Percentiles rank a stretch among this genome's conserved stretches.
Evolutionary conservation across 2,329 filamentous ascomycete species (phyloP).

Genomic region (Nemania serpens): DNA sequence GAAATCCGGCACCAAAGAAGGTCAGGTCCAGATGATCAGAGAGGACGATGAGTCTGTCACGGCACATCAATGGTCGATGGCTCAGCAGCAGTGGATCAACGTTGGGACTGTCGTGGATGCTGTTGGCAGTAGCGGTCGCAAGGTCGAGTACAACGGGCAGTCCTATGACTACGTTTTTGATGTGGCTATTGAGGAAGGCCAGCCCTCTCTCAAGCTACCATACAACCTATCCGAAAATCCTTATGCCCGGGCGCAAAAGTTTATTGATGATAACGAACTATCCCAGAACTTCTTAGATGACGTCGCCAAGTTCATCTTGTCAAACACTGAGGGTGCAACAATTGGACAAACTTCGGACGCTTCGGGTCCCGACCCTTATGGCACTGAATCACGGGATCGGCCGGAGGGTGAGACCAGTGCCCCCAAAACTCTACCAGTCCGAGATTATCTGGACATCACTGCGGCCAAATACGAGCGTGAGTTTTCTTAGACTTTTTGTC

Average conservation of each 20-base stretch:
- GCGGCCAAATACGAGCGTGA: slow-evolving; percentile 69
- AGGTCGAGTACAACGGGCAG: slow-evolving; percentile 77
- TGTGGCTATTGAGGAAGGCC: slow-evolving; percentile 93
- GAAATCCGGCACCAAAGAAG: slow-evolving; percentile 91
- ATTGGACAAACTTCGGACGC: slow-evolving; percentile 66
- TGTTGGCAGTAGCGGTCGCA: slow-evolving; percentile 79
- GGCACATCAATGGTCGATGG: slow-evolving; percentile 83
- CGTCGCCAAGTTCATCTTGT: slow-evolving; percentile 88
- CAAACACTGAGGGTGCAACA: slow-evolving; percentile 85
- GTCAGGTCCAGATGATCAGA: slow-evolving; percentile 90
- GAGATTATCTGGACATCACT: slow-evolving; percentile 76
- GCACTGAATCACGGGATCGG: slow-evolving; percentile 76
- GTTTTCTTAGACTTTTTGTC: slow-evolving; percentile 22
- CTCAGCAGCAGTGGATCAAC: slow-evolving; percentile 76
- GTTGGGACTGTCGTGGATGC: slow-evolving; percentile 95
- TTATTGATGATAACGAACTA: slow-evolving; percentile 86
- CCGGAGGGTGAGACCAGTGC: slow-evolving; percentile 65
- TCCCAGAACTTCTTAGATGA: slow-evolving; percentile 87
- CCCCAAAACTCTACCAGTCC: slow-evolving; percentile 72
- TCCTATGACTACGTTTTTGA: slow-evolving; percentile 97
- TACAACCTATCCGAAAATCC: slow-evolving; percentile 93
- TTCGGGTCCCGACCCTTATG: slow-evolving; percentile 71
- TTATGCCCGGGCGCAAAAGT: slow-evolving; percentile 89
- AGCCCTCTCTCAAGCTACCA: slow-evolving; percentile 89
- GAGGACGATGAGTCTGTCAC: slow-evolving; percentile 81